phyloP scores from a whole-genome alignment of 306 rosid genomes.

The Cicer cuneatum region DNA sequence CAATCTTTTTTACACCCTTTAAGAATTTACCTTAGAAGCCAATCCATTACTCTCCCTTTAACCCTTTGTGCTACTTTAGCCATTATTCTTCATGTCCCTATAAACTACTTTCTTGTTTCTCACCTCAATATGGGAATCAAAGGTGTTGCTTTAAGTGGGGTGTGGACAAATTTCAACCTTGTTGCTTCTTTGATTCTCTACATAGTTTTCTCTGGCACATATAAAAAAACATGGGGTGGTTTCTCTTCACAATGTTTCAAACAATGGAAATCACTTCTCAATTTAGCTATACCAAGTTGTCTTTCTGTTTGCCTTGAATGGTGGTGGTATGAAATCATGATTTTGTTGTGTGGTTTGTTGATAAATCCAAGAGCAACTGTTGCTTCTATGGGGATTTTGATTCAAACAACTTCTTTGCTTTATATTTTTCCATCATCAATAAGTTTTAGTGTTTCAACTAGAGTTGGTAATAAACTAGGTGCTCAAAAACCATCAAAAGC shows the following conservation, averaged over 20 bases:
- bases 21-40: conserved; percentile 79
- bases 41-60: conserved; percentile 89
- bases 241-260: conserved; percentile 70
- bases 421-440: conserved; percentile 93
- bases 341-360: conserved; percentile 75
- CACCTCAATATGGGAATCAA: conserved; percentile 67
- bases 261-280: conserved; percentile 71
- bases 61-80: conserved; percentile 80
- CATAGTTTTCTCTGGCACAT: conserved; percentile 61
- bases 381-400: conserved; percentile 92
- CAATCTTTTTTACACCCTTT: conserved; percentile 85
- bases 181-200: conserved; percentile 70
- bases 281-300: conserved; percentile 87
- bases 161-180: conserved; percentile 78
- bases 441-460: conserved; percentile 88
- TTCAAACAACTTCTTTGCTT: conserved; percentile 87
- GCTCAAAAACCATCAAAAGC: conserved; percentile 74
- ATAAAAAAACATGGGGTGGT: conserved; percentile 79
- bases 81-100: conserved; percentile 80
- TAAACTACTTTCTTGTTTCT: conserved; percentile 68
- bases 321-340: conserved; percentile 99
- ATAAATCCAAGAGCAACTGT: conserved; percentile 76
- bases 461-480: conserved; percentile 86
- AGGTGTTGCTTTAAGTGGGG: conserved; percentile 79
- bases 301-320: conserved; percentile 91